phyloP scores from a whole-genome alignment of 192 early-diverging fungal genomes.

The Linnemannia hyalina region DNA sequence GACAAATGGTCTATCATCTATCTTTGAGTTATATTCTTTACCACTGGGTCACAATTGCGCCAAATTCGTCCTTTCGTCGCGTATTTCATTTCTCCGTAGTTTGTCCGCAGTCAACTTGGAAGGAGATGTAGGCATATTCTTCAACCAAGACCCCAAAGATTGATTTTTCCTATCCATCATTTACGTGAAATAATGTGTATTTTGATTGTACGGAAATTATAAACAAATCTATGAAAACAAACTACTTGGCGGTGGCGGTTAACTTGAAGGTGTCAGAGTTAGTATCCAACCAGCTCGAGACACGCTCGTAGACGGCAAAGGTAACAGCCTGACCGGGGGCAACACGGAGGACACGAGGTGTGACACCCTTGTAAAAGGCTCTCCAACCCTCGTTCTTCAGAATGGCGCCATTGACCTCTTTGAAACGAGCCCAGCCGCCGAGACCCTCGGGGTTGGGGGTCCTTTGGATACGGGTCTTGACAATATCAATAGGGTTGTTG shows the following conservation, averaged over 20 bases:
- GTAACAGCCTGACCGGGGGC: conserved; percentile 98
- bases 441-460: conserved; percentile 74
- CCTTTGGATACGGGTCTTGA: conserved; percentile 98
- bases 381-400: conserved; percentile 89
- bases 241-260: conserved; percentile 35
- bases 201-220: neutral
- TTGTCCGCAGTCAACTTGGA: too few species aligned
- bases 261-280: conserved; percentile 53
- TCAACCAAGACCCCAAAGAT: too few species aligned
- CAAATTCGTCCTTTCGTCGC: too few species aligned
- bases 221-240: neutral
- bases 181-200: neutral
- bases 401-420: conserved; percentile 82
- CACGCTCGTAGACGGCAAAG: conserved; percentile 94
- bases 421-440: conserved; percentile 85
- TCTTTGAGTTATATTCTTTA: too few species aligned
- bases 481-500: conserved; percentile 97
- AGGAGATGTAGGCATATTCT: too few species aligned
- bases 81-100: too few species aligned
- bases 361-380: conserved; percentile 96
- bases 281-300: conserved; percentile 79
- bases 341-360: conserved; percentile 92
- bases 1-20: too few species aligned
- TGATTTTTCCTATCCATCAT: neutral
- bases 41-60: too few species aligned